These are phyloP conservation scores for Cladobotryum protrusum DNA, from an alignment of 2,329 filamentous ascomycete species.

Conservation along the genomic window DNA sequence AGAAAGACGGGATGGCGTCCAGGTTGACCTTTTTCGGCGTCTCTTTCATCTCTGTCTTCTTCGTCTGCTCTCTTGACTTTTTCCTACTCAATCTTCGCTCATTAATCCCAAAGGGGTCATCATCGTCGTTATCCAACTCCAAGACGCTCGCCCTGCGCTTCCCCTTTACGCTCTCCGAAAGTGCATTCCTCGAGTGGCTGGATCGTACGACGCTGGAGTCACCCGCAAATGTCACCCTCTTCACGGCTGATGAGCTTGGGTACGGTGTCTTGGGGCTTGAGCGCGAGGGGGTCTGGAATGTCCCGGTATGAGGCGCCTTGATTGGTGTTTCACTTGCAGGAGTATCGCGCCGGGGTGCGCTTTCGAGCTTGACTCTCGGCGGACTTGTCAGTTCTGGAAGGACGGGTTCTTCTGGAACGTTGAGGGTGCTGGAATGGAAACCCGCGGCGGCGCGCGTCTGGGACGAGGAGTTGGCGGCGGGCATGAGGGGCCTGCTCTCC, in stretches of 20 bases:
- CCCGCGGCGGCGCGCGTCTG: constrained; percentile 24
- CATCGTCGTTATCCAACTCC: constrained; percentile 19
- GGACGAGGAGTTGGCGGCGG: constrained; percentile 14
- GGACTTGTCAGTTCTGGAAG: too few species aligned
- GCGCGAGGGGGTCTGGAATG: not conserved
- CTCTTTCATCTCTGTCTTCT: constrained; percentile 13
- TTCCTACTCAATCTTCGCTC: constrained; percentile 24
- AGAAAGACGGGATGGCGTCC: constrained; percentile 33
- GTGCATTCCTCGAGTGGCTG: not conserved
- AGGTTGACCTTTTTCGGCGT: constrained; percentile 16
- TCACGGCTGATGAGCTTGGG: not conserved
- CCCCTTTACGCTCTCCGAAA: not conserved
- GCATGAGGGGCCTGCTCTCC: constrained; percentile 21
- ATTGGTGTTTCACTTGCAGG: not conserved
- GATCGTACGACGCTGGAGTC: not conserved
- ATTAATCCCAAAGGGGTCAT: constrained; percentile 31
- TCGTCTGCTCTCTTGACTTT: constrained; percentile 25
- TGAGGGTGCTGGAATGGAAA: constrained; percentile 15
- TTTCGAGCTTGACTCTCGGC: too few species aligned
- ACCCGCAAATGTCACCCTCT: not conserved
- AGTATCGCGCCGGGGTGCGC: too few species aligned
- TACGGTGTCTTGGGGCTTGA: not conserved
- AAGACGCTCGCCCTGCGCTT: not conserved
- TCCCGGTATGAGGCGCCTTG: not conserved
- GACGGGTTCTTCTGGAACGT: too few species aligned